phyloP scores from a whole-genome alignment of 2,329 filamentous ascomycete species.

The Cordyceps tenuipes region DNA sequence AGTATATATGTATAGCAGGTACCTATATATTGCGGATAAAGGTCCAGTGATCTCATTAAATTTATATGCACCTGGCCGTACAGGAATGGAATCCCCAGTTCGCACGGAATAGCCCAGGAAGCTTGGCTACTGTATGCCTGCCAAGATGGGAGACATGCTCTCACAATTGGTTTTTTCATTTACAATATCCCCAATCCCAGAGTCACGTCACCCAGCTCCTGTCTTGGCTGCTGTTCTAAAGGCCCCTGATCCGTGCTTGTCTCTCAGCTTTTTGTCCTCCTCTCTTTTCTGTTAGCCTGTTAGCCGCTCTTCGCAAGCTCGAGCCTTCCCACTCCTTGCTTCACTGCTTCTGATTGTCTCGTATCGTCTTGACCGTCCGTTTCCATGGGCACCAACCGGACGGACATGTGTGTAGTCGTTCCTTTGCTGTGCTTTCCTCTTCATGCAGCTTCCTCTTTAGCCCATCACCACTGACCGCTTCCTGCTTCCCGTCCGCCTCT shows the following conservation, averaged over 20 bases:
- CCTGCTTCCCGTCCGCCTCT: background rate
- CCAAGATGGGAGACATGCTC: background rate
- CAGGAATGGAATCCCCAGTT: no score
- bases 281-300: no score
- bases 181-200: background rate
- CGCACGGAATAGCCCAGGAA: no score
- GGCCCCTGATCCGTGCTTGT: background rate
- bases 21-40: no score
- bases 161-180: background rate
- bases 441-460: background rate
- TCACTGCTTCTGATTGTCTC: background rate
- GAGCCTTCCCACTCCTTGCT: background rate
- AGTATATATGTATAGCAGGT: no score
- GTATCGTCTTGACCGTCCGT: background rate
- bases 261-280: background rate
- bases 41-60: no score
- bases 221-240: background rate
- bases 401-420: background rate
- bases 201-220: background rate
- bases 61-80: no score
- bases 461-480: constrained; percentile 1
- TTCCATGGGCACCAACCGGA: background rate
- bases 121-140: no score
- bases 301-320: no score
- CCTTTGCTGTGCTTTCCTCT: background rate